Percentiles rank a stretch among this genome's conserved stretches.
phyloP scores from a whole-genome alignment of 345 rosid species.

The Heritiera littoralis region DNA sequence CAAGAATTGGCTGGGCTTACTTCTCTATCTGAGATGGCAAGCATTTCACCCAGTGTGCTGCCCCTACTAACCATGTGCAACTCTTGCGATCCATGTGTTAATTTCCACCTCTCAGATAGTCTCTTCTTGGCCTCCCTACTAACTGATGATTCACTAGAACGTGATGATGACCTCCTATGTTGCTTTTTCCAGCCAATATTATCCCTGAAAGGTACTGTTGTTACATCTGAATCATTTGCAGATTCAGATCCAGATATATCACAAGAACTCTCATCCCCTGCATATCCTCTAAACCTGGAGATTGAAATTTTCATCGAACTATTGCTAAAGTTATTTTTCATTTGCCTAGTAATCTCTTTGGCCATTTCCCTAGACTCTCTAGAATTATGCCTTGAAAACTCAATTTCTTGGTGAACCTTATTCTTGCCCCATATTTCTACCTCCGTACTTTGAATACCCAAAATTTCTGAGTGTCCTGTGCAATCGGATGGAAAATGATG shows the following conservation, averaged over 20 bases:
- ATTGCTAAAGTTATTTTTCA: conserved; percentile 46
- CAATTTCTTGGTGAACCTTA: conserved; percentile 44
- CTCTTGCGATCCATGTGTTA: conserved; percentile 66
- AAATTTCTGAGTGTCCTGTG: conserved; percentile 35
- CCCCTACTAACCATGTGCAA: conserved; percentile 52
- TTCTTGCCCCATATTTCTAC: conserved; percentile 41
- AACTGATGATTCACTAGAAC: conserved; percentile 64
- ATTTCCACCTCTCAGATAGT: conserved; percentile 94
- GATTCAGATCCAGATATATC: conserved; percentile 69
- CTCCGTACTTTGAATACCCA: conserved; percentile 40
- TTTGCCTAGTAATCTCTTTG: conserved; percentile 61
- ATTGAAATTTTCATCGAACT: conserved; percentile 46
- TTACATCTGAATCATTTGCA: conserved; percentile 61
- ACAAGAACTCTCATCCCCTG: conserved; percentile 78
- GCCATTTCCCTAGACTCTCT: conserved; percentile 72
- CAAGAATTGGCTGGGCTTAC: conserved; percentile 45
- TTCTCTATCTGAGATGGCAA: conserved; percentile 64
- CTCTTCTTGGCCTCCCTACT: conserved; percentile 88
- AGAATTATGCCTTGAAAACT: conserved; percentile 52
- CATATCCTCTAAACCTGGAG: conserved; percentile 63
- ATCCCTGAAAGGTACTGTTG: conserved; percentile 44
- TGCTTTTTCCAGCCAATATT: conserved; percentile 41
- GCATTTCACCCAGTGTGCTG: conserved; percentile 93
- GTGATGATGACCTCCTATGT: conserved; percentile 46
- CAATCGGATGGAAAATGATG: conserved; percentile 50